Evolutionary conservation across 202 grass and related monocot genomes (phyloP).

Genomic region (Panicum virgatum): DNA sequence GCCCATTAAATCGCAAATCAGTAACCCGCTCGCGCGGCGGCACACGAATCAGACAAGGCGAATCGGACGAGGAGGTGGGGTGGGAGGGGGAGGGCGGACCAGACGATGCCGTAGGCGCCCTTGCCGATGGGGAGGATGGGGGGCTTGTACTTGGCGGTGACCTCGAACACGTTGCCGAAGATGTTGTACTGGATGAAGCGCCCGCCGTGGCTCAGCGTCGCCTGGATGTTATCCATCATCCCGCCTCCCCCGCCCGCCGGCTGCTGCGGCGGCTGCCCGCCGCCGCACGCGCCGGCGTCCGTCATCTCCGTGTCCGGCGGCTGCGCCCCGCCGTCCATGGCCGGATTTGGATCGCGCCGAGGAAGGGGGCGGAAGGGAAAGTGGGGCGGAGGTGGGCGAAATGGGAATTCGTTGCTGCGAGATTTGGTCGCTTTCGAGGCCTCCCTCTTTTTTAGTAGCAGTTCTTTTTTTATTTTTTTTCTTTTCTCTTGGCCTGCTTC

Average conservation of each 20-base stretch:
- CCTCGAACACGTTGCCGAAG: slow-evolving; percentile 95
- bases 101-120: slow-evolving; percentile 97
- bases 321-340: slow-evolving; percentile 66
- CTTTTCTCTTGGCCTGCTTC: background rate
- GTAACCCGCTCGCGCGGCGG: background rate
- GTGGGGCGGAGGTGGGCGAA: slow-evolving; percentile 4
- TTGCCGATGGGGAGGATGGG: slow-evolving; percentile 95
- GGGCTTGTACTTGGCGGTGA: slow-evolving; percentile 86
- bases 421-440: slow-evolving; percentile 50
- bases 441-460: slow-evolving; percentile 15
- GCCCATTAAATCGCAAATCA: slow-evolving; percentile 13
- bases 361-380: slow-evolving; percentile 8
- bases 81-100: slow-evolving; percentile 30
- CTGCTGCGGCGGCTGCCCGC: background rate
- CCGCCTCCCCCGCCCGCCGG: background rate
- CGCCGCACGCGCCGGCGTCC: slow-evolving; percentile 49
- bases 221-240: slow-evolving; percentile 74
- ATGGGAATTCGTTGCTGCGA: slow-evolving; percentile 47
- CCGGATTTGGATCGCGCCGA: slow-evolving; percentile 39
- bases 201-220: slow-evolving; percentile 75
- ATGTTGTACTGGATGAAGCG: slow-evolving; percentile 95
- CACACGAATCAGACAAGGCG: background rate
- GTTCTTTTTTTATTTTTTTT: background rate
- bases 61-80: background rate
- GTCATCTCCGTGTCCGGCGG: slow-evolving; percentile 75